Conservation (phyloP, 2,329 filamentous ascomycete species). For the Fusarium heterosporum region DNA sequence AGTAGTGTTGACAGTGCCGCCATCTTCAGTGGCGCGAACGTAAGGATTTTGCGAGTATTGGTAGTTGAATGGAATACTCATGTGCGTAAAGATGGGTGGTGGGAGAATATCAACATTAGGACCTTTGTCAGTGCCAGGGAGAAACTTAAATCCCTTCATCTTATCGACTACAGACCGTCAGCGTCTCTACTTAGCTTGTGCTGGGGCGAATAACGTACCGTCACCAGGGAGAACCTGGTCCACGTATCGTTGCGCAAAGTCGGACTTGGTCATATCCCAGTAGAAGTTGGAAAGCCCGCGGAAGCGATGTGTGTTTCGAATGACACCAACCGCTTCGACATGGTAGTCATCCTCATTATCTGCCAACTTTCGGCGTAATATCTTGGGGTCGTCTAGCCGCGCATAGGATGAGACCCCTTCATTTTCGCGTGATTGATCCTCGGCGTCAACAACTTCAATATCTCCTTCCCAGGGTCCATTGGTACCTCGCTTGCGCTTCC, state of each 20-base stretch:
- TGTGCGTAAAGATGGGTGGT: conserved; percentile 81
- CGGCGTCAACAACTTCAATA: conserved; percentile 48
- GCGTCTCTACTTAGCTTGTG: not conserved
- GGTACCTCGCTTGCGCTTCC: conserved; percentile 85
- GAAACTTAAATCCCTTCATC: conserved; percentile 72
- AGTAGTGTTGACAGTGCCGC: conserved; percentile 68
- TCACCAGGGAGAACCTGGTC: conserved; percentile 78
- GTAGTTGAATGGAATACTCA: conserved; percentile 79
- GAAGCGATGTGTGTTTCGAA: conserved; percentile 88
- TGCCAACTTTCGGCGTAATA: conserved; percentile 71
- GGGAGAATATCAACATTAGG: conserved; percentile 78
- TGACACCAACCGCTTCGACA: conserved; percentile 76
- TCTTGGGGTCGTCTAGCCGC: conserved; percentile 64
- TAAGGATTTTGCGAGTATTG: conserved; percentile 89
- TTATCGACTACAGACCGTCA: conserved; percentile 56
- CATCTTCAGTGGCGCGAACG: conserved; percentile 71
- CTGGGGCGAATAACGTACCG: conserved; percentile 59
- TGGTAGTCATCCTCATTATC: conserved; percentile 77
- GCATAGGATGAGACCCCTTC: conserved; percentile 56
- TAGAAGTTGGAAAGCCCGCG: conserved; percentile 90
- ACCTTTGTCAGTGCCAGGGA: conserved; percentile 69
- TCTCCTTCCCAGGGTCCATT: conserved; percentile 71
- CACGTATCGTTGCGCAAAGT: conserved; percentile 77
- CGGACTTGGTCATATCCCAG: conserved; percentile 75
- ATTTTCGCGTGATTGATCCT: conserved; percentile 19